These are phyloP conservation scores for Pichia sp. DNA, from an alignment of 1,139 yeast genomes.

Conservation along the genomic window DNA sequence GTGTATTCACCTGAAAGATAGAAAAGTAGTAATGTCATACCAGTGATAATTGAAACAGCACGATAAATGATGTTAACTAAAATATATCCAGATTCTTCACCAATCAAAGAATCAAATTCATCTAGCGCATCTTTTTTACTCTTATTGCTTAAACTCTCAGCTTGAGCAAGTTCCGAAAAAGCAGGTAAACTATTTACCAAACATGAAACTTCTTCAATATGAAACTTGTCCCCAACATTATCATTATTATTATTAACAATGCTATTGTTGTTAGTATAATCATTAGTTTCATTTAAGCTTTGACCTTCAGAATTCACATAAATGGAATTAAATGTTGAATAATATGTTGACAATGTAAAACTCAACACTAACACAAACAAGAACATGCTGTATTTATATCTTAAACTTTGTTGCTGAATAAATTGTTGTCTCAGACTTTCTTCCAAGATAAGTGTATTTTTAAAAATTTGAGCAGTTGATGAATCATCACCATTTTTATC, in stretches of 20 bases:
- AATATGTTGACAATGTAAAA: constrained; percentile 21
- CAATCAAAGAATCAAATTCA: not conserved
- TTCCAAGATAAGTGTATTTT: constrained; percentile 76
- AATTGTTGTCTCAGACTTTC: constrained; percentile 80
- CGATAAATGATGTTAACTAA: constrained; percentile 40
- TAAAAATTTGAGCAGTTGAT: constrained; percentile 58
- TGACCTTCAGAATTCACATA: not conserved
- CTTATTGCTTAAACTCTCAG: not conserved
- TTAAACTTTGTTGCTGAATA: constrained; percentile 57
- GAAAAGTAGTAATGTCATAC: constrained; percentile 67
- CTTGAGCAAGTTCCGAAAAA: not conserved
- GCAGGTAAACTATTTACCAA: not conserved
- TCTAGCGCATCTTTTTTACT: not conserved
- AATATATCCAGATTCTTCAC: constrained; percentile 1
- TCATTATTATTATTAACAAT: not conserved
- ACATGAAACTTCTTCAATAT: not conserved
- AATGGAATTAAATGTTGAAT: constrained; percentile 17
- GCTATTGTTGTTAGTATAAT: not conserved
- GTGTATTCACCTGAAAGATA: constrained; percentile 86
- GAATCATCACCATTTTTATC: constrained; percentile 19
- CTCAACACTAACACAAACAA: constrained; percentile 31
- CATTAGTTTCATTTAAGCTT: not conserved
- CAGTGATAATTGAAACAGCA: constrained; percentile 57
- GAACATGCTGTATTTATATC: constrained; percentile 71
- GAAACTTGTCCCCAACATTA: not conserved